phyloP scores from a whole-genome alignment of 768 basidiomycete genomes.

The Xerocomus spinulosus region DNA sequence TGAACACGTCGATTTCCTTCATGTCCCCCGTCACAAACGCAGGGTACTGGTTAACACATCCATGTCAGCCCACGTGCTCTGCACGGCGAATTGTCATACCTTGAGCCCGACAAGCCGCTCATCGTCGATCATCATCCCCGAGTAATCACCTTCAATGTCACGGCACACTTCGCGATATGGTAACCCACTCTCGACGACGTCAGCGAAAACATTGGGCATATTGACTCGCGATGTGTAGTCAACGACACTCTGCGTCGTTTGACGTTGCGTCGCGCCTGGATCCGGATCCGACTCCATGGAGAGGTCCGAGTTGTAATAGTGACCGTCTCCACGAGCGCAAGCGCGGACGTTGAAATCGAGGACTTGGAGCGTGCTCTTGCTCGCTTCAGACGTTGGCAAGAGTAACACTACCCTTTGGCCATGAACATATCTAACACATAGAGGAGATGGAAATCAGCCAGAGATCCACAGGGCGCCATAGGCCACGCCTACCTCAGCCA shows the following conservation, averaged over 20 bases:
- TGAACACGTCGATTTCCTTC: constrained; percentile 33
- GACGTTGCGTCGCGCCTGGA: background rate
- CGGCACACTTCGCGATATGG: constrained; percentile 31
- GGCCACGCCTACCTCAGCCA: constrained; percentile 37
- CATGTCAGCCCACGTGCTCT: background rate
- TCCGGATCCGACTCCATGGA: background rate
- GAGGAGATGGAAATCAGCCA: too few species aligned
- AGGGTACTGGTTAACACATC: constrained; percentile 12
- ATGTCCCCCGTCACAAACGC: constrained; percentile 31
- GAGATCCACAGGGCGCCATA: too few species aligned
- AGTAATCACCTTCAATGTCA: constrained; percentile 26
- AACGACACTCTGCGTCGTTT: constrained; percentile 1
- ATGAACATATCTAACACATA: constrained; percentile 41
- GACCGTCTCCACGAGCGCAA: background rate
- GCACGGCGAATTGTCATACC: constrained; percentile 24
- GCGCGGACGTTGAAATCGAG: constrained; percentile 31
- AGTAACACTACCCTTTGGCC: constrained; percentile 35
- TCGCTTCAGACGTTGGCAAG: constrained; percentile 6
- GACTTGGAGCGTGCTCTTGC: constrained; percentile 15
- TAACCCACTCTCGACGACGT: constrained; percentile 23
- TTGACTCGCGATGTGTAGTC: constrained; percentile 8
- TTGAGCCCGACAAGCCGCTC: constrained; percentile 38
- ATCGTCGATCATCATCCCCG: constrained; percentile 42
- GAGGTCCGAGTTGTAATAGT: background rate
- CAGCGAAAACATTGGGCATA: constrained; percentile 21